Percentiles rank a stretch among this genome's conserved stretches.
phyloP scores from a whole-genome alignment of 2,329 filamentous ascomycete genomes.

The Pseudogymnoascus verrucosus region DNA sequence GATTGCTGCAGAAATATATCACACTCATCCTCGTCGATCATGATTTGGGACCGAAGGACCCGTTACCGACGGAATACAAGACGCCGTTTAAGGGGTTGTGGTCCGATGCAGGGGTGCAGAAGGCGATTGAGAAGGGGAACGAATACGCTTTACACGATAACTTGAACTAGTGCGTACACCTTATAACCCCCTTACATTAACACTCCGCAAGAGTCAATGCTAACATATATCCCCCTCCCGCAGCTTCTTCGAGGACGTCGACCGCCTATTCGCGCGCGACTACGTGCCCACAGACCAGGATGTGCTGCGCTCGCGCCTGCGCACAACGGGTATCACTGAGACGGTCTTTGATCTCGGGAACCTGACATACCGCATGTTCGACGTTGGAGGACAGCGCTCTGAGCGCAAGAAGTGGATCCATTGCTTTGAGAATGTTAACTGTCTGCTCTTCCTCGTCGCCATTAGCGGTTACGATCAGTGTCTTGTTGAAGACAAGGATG shows the following conservation, averaged over 20 bases:
- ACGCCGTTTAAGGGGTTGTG: constrained; percentile 78
- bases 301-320: constrained; percentile 78
- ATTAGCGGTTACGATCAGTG: constrained; percentile 97
- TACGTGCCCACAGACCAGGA: constrained; percentile 93
- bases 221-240: constrained; percentile 17
- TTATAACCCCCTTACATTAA: neutral
- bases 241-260: constrained; percentile 77
- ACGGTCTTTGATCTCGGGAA: constrained; percentile 88
- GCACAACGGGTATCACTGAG: constrained; percentile 93
- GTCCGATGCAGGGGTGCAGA: constrained; percentile 73
- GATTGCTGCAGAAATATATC: constrained; percentile 58
- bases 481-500: constrained; percentile 90
- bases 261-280: constrained; percentile 64
- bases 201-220: neutral
- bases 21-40: constrained; percentile 68
- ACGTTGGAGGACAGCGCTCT: constrained; percentile 66
- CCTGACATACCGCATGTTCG: constrained; percentile 89
- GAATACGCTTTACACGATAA: constrained; percentile 97
- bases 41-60: constrained; percentile 75
- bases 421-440: constrained; percentile 82
- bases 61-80: constrained; percentile 69
- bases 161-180: constrained; percentile 67
- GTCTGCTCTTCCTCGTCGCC: constrained; percentile 84
- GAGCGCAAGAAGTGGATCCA: constrained; percentile 77
- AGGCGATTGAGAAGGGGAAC: constrained; percentile 87